Evolutionary conservation across 2,329 filamentous ascomycete species (phyloP).

Genomic region (Teratosphaeria zuluensis): DNA sequence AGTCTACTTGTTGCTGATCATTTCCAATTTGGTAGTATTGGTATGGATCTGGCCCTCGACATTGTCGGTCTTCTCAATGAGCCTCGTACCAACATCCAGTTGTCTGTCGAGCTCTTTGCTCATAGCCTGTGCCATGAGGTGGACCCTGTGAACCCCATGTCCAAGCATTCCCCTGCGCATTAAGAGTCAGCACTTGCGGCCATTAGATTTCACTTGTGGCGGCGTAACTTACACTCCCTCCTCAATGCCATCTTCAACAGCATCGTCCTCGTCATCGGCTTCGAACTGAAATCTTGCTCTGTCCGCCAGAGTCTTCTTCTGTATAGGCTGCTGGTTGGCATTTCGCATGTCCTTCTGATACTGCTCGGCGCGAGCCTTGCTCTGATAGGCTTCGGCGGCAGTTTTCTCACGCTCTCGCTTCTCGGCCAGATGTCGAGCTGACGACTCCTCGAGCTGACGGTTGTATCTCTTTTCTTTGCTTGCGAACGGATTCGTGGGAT

Average conservation of each 20-base stretch:
- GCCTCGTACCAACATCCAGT: constrained; percentile 67
- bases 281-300: constrained; percentile 69
- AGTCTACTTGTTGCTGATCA: not conserved
- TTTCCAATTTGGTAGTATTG: constrained; percentile 61
- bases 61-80: constrained; percentile 60
- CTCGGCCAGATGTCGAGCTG: constrained; percentile 51
- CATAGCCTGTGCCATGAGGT: constrained; percentile 63
- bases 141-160: constrained; percentile 58
- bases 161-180: constrained; percentile 34
- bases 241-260: too few relatives aligned
- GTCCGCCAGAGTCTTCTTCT: constrained; percentile 44
- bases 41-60: constrained; percentile 74
- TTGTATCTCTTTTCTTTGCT: constrained; percentile 44
- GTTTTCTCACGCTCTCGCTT: constrained; percentile 52
- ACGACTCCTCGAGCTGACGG: constrained; percentile 6
- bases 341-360: constrained; percentile 40
- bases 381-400: constrained; percentile 42
- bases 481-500: constrained; percentile 47
- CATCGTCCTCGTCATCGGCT: too few relatives aligned
- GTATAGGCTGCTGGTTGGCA: constrained; percentile 19
- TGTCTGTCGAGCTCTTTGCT: constrained; percentile 66
- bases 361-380: constrained; percentile 54
- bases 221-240: too few relatives aligned
- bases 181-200: too few relatives aligned
- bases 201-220: too few relatives aligned